Evolutionary conservation across 352 stramenopile species (phyloP), one percentile per base, ranked within the genome.

Genomic region (Pythium myriotylum): DNA sequence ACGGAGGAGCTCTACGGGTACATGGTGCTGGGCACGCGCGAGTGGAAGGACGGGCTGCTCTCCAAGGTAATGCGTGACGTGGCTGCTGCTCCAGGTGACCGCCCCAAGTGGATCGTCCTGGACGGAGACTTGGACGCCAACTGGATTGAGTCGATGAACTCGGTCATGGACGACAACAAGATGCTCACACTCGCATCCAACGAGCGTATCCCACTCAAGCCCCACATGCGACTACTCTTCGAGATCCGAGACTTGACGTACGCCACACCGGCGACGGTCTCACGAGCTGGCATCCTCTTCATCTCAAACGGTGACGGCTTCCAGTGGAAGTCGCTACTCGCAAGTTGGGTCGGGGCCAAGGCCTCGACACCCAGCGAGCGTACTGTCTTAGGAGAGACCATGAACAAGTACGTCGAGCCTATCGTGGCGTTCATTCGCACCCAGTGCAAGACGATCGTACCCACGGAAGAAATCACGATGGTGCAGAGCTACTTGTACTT

Each of bases 1-100:
- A 97, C 91, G 1, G 90, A 98, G 63, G 94, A 98, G 66, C 67
- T 99, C n/a, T 99, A 98, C 57, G 96, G 96, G 1, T 98, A 91
- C 69, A 98, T 99, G 78, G 82, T 90, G 13, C 89, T 98, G 12
- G 89, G 87, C 10, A 98, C 94, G 20, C 76, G 91, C 19, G 96
- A 99, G 51, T 99, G 96, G 96, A 97, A 97, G 62, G 96, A 99
- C 73, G 96, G 96, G 4, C 54, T 99, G 6, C 66, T 99, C 9
- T 97, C 89, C 0, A 97, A 97, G 68, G 67, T 98, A 26, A 97
- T 99, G 93, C 78, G 96, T 4, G 91, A 98, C 52, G 54, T 98
- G 2, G 88, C 88, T 2, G 88, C 88, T 45, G 62, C 65, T 12
- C 81, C 82, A 0, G 49, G 56, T 1, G 62, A 59, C 41, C 74